These are phyloP conservation scores for Penicillium angulare DNA, from an alignment of 495 filamentous ascomycete species.

Conservation along the genomic window DNA sequence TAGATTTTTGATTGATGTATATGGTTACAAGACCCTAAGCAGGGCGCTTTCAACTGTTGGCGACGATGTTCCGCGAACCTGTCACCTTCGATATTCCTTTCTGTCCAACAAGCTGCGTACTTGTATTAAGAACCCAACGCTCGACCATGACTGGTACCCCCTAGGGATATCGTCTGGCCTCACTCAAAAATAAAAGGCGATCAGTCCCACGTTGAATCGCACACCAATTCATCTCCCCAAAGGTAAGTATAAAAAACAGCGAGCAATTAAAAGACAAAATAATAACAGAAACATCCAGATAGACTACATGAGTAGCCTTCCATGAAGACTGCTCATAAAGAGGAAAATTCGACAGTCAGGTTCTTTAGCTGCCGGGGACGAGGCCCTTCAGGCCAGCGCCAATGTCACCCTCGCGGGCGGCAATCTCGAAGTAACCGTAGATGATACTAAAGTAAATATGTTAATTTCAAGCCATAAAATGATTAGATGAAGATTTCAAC, in stretches of 20 bases:
- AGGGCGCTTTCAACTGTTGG: conserved; percentile 14
- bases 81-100: not conserved
- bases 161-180: too few relatives aligned
- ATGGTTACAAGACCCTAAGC: conserved; percentile 29
- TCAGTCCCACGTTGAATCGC: not conserved
- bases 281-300: conserved; percentile 22
- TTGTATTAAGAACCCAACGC: not conserved
- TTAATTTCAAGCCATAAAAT: conserved; percentile 18
- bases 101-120: not conserved
- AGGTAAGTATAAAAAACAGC: conserved; percentile 23
- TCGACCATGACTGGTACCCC: too few relatives aligned
- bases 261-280: conserved; percentile 29
- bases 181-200: not conserved
- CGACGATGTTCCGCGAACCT: not conserved
- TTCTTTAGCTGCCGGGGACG: conserved; percentile 55
- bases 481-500: conserved; percentile 34
- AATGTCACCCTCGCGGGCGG: conserved; percentile 96
- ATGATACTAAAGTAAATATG: conserved; percentile 66
- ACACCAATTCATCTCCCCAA: conserved; percentile 24
- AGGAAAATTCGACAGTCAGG: conserved; percentile 19
- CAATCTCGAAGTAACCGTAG: conserved; percentile 98
- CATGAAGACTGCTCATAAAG: conserved; percentile 37
- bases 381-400: conserved; percentile 83
- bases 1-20: conserved; percentile 23
- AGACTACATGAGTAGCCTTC: conserved; percentile 20